phyloP scores from a whole-genome alignment of 1,284 basidiomycete species.

The Pseudozyma sp. region DNA sequence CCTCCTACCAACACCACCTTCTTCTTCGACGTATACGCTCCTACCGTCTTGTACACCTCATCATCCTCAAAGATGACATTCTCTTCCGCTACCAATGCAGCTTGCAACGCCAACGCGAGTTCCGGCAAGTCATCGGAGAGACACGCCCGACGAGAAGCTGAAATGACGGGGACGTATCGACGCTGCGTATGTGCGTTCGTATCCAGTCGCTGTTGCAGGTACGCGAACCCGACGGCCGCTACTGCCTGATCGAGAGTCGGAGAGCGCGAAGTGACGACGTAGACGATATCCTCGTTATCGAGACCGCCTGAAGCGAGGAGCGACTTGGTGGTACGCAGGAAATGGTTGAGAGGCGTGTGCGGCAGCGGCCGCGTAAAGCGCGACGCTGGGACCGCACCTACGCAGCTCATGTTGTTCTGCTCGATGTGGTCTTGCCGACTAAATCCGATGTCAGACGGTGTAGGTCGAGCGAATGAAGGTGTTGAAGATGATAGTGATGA shows the following conservation, averaged over 20 bases:
- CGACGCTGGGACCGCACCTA: slow-evolving; percentile 24
- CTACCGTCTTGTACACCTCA: slow-evolving; percentile 32
- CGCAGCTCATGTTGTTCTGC: slow-evolving; percentile 22
- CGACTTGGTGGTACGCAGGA: slow-evolving; percentile 34
- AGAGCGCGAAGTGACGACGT: slow-evolving; percentile 24
- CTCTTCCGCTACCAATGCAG: slow-evolving; percentile 26
- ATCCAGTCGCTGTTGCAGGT: slow-evolving; percentile 28
- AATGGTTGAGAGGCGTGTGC: slow-evolving; percentile 47
- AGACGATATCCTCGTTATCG: slow-evolving; percentile 50
- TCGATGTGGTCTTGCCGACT: background rate
- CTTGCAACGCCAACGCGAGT: slow-evolving; percentile 37
- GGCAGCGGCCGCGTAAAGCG: slow-evolving; percentile 38
- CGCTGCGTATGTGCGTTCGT: slow-evolving; percentile 19
- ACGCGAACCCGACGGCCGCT: slow-evolving; percentile 34
- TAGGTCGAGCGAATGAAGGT: background rate
- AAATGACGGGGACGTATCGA: slow-evolving; percentile 43
- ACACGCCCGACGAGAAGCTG: slow-evolving; percentile 5
- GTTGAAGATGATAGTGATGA: too few relatives aligned
- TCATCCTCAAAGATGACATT: slow-evolving; percentile 45
- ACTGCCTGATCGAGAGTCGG: slow-evolving; percentile 38
- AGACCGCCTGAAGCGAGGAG: slow-evolving; percentile 40
- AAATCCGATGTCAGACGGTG: too few relatives aligned
- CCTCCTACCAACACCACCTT: slow-evolving; percentile 39
- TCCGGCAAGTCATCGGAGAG: slow-evolving; percentile 15
- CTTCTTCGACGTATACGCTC: slow-evolving; percentile 42